A percentile compares a stretch with the other conserved stretches of the same genome.
Evolutionary conservation across 768 basidiomycete genomes (phyloP).

Genomic region (Kwoniella dejecticola): DNA sequence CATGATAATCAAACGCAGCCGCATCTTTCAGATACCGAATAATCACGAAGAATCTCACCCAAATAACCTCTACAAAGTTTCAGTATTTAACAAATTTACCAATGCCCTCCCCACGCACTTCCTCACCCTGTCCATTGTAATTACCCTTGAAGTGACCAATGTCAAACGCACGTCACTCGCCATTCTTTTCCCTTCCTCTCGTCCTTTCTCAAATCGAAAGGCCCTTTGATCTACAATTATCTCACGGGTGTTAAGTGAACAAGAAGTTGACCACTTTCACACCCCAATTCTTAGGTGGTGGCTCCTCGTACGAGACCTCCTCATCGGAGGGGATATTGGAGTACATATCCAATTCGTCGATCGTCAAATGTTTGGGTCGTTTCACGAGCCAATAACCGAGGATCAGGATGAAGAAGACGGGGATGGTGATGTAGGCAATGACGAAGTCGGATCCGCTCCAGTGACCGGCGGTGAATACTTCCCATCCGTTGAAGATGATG

Average conservation of each 20-base stretch:
- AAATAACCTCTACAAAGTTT: no score
- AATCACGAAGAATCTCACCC: no score
- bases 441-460: conserved; percentile 36
- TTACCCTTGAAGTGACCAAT: no score
- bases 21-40: no score
- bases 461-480: conserved; percentile 40
- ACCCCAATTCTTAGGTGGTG: conserved; percentile 28
- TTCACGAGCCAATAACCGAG: conserved; percentile 26
- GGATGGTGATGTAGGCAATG: conserved; percentile 37
- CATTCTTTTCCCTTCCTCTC: not conserved
- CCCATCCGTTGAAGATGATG: conserved; percentile 46
- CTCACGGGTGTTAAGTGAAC: conserved; percentile 25
- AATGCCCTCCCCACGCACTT: no score
- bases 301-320: conserved; percentile 32
- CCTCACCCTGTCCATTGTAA: no score
- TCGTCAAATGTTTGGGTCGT: conserved; percentile 7
- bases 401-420: conserved; percentile 24
- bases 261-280: conserved; percentile 26
- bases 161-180: no score
- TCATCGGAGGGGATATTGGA: conserved; percentile 36
- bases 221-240: no score
- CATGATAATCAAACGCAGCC: no score
- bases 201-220: not conserved
- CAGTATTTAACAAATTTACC: no score
- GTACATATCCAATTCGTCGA: conserved; percentile 33